These are phyloP conservation scores for Penium margaritaceum DNA, from an alignment of 139 green algal genomes.

Conservation along the genomic window DNA sequence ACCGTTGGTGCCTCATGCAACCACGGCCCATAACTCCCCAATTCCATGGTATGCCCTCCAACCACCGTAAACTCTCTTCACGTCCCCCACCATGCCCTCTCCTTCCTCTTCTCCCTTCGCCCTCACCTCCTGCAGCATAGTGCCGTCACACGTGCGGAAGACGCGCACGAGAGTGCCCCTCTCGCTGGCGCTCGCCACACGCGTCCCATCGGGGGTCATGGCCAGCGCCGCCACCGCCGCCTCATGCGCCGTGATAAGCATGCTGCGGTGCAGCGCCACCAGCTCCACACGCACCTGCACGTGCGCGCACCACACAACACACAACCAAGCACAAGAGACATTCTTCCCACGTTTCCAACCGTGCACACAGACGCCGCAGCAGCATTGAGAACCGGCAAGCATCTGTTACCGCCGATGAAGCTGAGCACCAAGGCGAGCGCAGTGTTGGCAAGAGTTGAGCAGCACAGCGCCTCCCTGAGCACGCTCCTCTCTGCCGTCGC, in stretches of 20 bases:
- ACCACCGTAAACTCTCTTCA: not conserved
- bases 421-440: too few species aligned
- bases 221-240: slow-evolving; percentile 60
- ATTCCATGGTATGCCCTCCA: not conserved
- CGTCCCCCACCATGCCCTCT: not conserved
- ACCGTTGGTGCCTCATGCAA: not conserved
- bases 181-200: slow-evolving; percentile 76
- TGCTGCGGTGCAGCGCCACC: too few species aligned
- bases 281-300: too few species aligned
- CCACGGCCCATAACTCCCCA: not conserved
- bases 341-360: too few species aligned
- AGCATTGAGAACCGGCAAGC: too few species aligned
- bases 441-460: too few species aligned
- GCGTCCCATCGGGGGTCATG: slow-evolving; percentile 67
- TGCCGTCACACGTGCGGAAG: slow-evolving; percentile 69
- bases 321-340: too few species aligned
- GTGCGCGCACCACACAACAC: too few species aligned
- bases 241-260: slow-evolving; percentile 81
- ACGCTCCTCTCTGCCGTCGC: too few species aligned
- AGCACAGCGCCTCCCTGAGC: too few species aligned
- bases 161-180: slow-evolving; percentile 79
- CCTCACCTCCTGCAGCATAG: slow-evolving; percentile 75
- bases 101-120: not conserved
- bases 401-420: too few species aligned
- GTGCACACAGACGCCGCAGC: too few species aligned